Base-by-base conservation (phyloP, 768 basidiomycete genomes). In the Amanita thiersii region DNA sequence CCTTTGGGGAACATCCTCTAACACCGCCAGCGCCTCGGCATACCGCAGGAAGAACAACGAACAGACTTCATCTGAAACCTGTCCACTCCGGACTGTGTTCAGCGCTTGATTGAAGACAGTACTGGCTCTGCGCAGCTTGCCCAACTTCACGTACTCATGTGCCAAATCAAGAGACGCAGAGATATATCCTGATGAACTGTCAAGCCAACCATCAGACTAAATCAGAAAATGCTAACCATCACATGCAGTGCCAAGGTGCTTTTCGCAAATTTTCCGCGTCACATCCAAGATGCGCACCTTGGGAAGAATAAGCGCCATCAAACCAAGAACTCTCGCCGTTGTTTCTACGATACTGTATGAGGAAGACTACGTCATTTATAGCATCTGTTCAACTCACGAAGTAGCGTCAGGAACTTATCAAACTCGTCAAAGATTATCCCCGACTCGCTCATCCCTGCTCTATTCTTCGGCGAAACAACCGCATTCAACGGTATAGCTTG, bases 111-210 rank as follows among this genome's bases (percentile, higher is more conserved):
- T 69, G 52, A 88, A 86, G 14, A 94, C 70, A 2, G 62, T 53
- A 1, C 63, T 66, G 0, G 91, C 90, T 26, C 82, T 74, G 39
- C 74, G 74, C 2, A 64, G 59, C 56, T 84, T 87, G 2, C 93
- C 92, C 1, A 97, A 69, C 25, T 71, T 74, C 33, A 79, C 63
- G 51, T 92, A 91, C 55, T 92, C 88, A 42, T 78, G 70, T 0
- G 85, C 92, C 4, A 94, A 71, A 31, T 81, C 76, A 1, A 81
- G 63, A 2, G 85, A 91, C 1, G 75, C 62, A 1, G 59, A 58
- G 14, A 86, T 65, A 54, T 78, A 88, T 9, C 66, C 83, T 87
- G 50, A 28, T 18, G 34, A 14, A 32, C 18, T 14, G 12, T 14
- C 9, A 4, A 38, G n/a, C 17, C 4, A 43, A 10, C 20, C 3